Percentiles rank a stretch among this genome's conserved stretches.
phyloP scores from a whole-genome alignment of 257 asterid genomes.

The Paulownia fortunei region DNA sequence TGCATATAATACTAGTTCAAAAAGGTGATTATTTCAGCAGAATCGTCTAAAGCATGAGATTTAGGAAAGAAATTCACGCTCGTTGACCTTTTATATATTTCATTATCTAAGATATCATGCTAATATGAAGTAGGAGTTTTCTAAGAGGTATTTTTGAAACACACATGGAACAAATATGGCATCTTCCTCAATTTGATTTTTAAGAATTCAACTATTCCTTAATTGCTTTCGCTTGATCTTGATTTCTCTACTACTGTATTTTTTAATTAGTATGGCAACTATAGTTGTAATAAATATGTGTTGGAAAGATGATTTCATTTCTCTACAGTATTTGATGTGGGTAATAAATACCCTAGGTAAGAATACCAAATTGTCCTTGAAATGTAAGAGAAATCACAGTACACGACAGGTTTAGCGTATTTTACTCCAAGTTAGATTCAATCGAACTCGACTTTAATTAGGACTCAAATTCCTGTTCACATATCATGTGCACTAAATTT shows the following conservation, averaged over 20 bases:
- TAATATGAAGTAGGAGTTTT: background rate
- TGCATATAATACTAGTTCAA: background rate
- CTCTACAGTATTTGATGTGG: no score
- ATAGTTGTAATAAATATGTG: no score
- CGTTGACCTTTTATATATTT: background rate
- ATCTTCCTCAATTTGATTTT: background rate
- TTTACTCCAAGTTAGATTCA: no score
- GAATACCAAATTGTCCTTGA: no score
- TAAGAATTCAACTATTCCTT: background rate
- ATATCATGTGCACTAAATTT: no score
- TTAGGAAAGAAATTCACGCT: background rate
- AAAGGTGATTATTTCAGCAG: background rate
- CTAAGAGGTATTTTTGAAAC: background rate
- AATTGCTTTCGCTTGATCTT: background rate
- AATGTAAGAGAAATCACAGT: no score
- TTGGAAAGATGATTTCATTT: no score
- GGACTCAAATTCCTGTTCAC: no score
- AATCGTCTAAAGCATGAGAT: background rate
- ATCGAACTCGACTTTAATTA: no score
- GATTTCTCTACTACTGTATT: background rate
- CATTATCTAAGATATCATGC: background rate
- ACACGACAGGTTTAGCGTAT: no score
- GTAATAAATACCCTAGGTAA: no score
- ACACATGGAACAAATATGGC: conserved; percentile 24
- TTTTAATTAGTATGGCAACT: no score